Evolutionary conservation across 495 filamentous ascomycete genomes (phyloP).

Genomic region (Aspergillus nidulans): DNA sequence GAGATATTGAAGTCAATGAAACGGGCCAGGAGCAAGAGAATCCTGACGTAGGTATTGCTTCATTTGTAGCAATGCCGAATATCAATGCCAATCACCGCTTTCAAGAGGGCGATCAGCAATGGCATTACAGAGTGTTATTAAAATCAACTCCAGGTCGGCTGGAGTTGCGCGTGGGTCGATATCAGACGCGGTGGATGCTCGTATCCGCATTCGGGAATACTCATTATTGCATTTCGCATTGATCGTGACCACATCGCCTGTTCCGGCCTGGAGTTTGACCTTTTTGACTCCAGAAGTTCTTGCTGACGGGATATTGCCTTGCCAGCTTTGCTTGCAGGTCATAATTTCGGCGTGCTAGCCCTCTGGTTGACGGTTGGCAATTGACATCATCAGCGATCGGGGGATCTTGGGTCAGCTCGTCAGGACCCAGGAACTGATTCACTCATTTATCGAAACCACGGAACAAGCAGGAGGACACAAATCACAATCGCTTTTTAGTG

Average conservation of each 20-base stretch:
- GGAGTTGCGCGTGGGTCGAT: background rate
- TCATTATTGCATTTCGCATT: background rate
- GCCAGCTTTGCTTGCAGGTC: background rate
- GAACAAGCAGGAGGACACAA: background rate
- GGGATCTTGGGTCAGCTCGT: background rate
- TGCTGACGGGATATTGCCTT: background rate
- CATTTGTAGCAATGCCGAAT: background rate
- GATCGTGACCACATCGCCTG: too few relatives aligned
- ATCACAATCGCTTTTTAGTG: background rate
- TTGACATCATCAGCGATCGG: constrained; percentile 3
- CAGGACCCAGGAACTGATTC: too few relatives aligned
- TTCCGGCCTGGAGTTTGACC: background rate
- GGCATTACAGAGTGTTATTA: background rate
- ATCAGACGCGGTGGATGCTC: constrained; percentile 1
- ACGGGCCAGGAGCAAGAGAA: background rate
- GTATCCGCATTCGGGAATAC: background rate
- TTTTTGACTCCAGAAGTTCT: background rate
- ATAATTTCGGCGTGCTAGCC: background rate
- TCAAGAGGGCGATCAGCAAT: background rate
- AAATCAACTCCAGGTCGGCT: background rate
- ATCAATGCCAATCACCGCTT: background rate
- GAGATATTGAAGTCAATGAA: background rate
- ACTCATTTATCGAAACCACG: background rate
- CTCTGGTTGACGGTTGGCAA: background rate
- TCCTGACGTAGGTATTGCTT: background rate